Evolutionary conservation across 768 basidiomycete species (phyloP).

Genomic region (Paxillus rubicundulus): DNA sequence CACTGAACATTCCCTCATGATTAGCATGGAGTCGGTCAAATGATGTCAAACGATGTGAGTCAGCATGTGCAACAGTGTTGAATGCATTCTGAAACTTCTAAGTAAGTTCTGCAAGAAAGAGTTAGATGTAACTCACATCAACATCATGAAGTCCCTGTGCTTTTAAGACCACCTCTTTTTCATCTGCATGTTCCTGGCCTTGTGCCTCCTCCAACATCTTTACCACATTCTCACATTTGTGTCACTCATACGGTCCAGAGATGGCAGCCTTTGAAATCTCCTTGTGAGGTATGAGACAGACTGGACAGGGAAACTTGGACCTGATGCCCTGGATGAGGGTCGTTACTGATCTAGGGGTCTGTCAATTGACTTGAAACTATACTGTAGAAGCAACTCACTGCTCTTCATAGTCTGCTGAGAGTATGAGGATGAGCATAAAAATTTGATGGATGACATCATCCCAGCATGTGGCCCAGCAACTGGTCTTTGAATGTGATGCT

Average conservation of each 20-base stretch:
- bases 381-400: conserved; percentile 31
- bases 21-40: conserved; percentile 42
- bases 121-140: conserved; percentile 9
- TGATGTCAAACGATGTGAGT: conserved; percentile 33
- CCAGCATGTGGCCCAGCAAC: conserved; percentile 23
- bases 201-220: conserved; percentile 11
- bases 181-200: conserved; percentile 5
- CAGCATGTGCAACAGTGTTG: conserved; percentile 33
- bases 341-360: conserved; percentile 32
- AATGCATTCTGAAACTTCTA: conserved; percentile 29
- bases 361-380: neutral
- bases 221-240: conserved; percentile 18
- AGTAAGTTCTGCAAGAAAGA: neutral
- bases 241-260: conserved; percentile 6
- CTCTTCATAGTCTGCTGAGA: conserved; percentile 46
- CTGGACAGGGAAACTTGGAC: conserved; percentile 33
- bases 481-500: neutral
- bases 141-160: conserved; percentile 9
- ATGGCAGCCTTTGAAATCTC: conserved; percentile 18
- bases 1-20: conserved; percentile 30
- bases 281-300: conserved; percentile 34
- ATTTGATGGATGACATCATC: conserved; percentile 28
- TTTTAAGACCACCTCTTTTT: conserved; percentile 18
- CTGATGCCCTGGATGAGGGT: conserved; percentile 30
- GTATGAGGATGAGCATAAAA: conserved; percentile 31